Evolutionary conservation across 352 stramenopile genomes (phyloP).

Genomic region (Phytophthora ohioensis): DNA sequence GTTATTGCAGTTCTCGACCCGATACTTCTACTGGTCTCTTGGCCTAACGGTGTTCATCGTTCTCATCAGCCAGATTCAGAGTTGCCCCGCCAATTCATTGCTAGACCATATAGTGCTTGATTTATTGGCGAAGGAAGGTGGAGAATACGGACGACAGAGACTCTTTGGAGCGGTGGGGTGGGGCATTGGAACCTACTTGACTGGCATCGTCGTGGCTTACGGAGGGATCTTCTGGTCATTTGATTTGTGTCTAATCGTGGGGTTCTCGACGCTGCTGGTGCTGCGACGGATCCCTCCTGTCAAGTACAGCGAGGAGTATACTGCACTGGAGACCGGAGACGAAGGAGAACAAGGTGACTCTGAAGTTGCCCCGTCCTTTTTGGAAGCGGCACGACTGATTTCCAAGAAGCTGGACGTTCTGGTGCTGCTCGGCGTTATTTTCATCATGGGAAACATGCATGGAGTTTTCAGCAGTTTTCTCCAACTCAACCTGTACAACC

Average conservation of each 20-base stretch:
- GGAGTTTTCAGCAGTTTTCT: conserved; percentile 80
- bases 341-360: not conserved
- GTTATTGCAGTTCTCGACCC: conserved; percentile 60
- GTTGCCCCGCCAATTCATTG: conserved; percentile 55
- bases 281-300: conserved; percentile 60
- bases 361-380: conserved; percentile 48
- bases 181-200: conserved; percentile 65
- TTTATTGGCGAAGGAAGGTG: conserved; percentile 63
- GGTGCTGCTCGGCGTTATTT: conserved; percentile 68
- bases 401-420: conserved; percentile 59
- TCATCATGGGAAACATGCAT: conserved; percentile 81
- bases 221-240: conserved; percentile 75
- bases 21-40: conserved; percentile 55
- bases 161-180: conserved; percentile 77
- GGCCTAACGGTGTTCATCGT: conserved; percentile 53
- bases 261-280: conserved; percentile 59
- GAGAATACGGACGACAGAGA: conserved; percentile 80
- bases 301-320: conserved; percentile 37
- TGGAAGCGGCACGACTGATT: conserved; percentile 42
- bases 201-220: conserved; percentile 55
- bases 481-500: conserved; percentile 82
- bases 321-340: conserved; percentile 9
- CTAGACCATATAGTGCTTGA: conserved; percentile 74
- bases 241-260: conserved; percentile 58
- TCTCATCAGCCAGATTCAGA: conserved; percentile 61